Evolutionary conservation across 441 rosid genomes (phyloP).

Genomic region (Aquilaria agallochum): DNA sequence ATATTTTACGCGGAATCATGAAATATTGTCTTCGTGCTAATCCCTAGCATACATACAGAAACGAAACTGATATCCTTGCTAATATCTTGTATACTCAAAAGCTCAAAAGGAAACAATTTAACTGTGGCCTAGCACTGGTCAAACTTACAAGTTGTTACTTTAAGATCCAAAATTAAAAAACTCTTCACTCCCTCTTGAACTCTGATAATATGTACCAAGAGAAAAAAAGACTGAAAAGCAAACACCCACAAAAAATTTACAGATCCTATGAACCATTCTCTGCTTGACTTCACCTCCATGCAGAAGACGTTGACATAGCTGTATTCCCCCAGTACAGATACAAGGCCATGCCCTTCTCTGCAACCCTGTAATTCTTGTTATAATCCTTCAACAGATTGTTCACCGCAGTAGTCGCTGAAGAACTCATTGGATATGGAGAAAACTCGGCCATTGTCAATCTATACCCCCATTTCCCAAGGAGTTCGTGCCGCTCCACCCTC

Average conservation of each 20-base stretch:
- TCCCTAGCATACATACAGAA: too few species aligned
- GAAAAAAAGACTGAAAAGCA: neutral
- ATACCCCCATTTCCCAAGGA: slow-evolving; percentile 53
- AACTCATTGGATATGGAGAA: slow-evolving; percentile 31
- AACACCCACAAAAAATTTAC: slow-evolving; percentile 20
- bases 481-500: slow-evolving; percentile 72
- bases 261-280: slow-evolving; percentile 7
- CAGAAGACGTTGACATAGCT: slow-evolving; percentile 54
- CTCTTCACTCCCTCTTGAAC: too few species aligned
- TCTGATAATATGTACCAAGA: too few species aligned
- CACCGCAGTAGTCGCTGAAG: slow-evolving; percentile 24
- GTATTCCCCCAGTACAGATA: slow-evolving; percentile 57
- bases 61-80: too few species aligned
- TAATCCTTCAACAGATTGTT: slow-evolving; percentile 34
- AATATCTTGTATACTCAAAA: too few species aligned
- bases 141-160: too few species aligned
- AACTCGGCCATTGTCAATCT: slow-evolving; percentile 59
- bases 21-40: too few species aligned
- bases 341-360: slow-evolving; percentile 44
- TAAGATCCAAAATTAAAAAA: too few species aligned
- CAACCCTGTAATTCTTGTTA: slow-evolving; percentile 32
- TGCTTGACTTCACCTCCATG: slow-evolving; percentile 49
- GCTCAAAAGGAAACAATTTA: too few species aligned
- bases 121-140: too few species aligned
- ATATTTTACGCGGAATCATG: too few species aligned